Conservation (phyloP, 345 rosid genomes). For the Excoecaria agallocha region DNA sequence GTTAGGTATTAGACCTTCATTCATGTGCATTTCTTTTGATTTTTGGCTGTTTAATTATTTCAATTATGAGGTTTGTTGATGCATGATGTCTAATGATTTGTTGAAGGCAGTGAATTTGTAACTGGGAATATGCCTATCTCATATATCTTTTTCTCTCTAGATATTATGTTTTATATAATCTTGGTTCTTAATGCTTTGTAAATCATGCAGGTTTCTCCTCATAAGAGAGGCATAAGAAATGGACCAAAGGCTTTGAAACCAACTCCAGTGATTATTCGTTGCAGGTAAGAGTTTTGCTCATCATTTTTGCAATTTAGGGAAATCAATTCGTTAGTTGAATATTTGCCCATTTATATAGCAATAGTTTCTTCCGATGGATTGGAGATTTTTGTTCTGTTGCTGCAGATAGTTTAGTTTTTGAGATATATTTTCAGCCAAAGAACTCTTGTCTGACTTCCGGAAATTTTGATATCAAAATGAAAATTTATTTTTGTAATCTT, state of each 20-base stretch:
- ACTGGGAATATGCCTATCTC: not conserved
- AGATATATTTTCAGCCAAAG: not conserved
- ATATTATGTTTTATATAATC: too few species aligned
- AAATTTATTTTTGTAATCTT: not conserved
- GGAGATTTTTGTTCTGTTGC: not conserved
- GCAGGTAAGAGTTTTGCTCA: constrained; percentile 52
- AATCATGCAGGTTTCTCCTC: constrained; percentile 53
- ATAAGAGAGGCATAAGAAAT: constrained; percentile 81
- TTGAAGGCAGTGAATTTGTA: not conserved
- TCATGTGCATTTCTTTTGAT: not conserved
- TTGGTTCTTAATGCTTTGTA: too few species aligned
- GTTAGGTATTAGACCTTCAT: not conserved
- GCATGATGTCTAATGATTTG: not conserved
- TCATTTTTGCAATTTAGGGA: not conserved
- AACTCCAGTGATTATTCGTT: constrained; percentile 73
- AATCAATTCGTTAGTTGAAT: not conserved
- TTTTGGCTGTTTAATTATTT: not conserved
- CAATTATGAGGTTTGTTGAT: constrained; percentile 1
- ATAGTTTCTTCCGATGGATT: not conserved
- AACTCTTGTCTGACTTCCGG: not conserved
- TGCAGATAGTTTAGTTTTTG: not conserved
- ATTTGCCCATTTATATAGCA: not conserved
- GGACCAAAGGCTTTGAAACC: constrained; percentile 96
- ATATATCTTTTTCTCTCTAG: not conserved
- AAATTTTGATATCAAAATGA: not conserved